These are phyloP conservation scores for Clathrus columnatus DNA, from an alignment of 768 basidiomycete species.

Conservation along the genomic window DNA sequence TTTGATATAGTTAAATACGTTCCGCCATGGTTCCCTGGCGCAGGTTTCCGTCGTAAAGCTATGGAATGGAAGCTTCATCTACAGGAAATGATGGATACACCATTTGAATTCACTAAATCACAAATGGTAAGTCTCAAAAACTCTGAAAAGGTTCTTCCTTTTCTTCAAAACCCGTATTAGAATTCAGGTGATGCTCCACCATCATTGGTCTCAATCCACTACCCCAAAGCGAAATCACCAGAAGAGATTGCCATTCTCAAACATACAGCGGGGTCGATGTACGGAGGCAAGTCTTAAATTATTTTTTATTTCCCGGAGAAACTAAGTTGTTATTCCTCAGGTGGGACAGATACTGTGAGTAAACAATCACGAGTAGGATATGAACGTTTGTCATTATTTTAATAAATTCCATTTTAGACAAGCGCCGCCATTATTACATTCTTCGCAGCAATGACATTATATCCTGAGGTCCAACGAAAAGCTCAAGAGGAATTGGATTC, in stretches of 20 bases:
- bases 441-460: conserved; percentile 12
- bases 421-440: neutral
- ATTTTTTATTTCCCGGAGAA: no score
- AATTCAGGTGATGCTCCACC: neutral
- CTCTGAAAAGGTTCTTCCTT: neutral
- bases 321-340: no score
- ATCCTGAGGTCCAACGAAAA: conserved; percentile 12
- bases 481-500: conserved; percentile 15
- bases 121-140: conserved; percentile 28
- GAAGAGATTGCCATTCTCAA: conserved; percentile 12
- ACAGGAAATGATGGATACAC: conserved; percentile 40
- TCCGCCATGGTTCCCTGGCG: conserved; percentile 13
- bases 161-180: neutral
- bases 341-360: conserved; percentile 32
- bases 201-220: neutral
- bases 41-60: conserved; percentile 9
- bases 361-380: neutral
- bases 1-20: conserved; percentile 8
- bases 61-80: conserved; percentile 37
- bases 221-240: neutral
- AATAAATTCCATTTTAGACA: neutral
- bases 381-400: neutral
- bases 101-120: conserved; percentile 30
- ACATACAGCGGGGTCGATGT: conserved; percentile 7
- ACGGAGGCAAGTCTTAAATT: no score